Evolutionary conservation across 441 rosid genomes (phyloP), one percentile per base, ranked within the genome.

Genomic region (Erodium trifolium): DNA sequence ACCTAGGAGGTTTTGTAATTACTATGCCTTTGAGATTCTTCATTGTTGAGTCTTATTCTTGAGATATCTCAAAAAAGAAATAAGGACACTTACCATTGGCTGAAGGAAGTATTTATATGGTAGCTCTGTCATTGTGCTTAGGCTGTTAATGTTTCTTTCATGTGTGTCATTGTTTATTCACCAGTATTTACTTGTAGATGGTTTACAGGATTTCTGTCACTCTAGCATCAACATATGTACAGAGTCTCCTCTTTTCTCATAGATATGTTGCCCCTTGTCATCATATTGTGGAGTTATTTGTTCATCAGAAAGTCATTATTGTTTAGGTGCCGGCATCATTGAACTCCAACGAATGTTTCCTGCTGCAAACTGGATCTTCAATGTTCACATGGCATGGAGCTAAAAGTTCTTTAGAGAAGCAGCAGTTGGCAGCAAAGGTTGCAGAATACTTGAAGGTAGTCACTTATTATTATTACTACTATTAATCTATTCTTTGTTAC

Each of bases 321-420:
- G 39, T 79, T 76, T 73, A 92, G 99, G 93, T 84, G 80, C 97
- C 95, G 72, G 79, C 98, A 39, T 92, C 94, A 53, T 81, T 91
- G 81, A 91, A 89, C 79, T 88, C 99, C 66, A 70, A 73, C 2
- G 96, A 91, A 75, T 95, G 96, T 73, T 92, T 91, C 77, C 88
- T 96, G 79, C 88, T 96, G 85, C 99, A 96, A 88, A 89, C 99
- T 80, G 98, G 98, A 51, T 87, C 95, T 65, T 85, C 95, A 45
- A 35, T 88, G 80, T 91, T 93, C 79, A 83, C 79, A 23, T 96
- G 99, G 99, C 93, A 93, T 77, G 98, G 98, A 73, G 89, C 84
- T 78, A 96, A 93, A 83, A 87, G 98, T 85, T 78, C 93, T 14
- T 85, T 75, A 76, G 99, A 93, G 80, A 96, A 92, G 77, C 92